Percentiles rank a stretch among this genome's conserved stretches.
These are phyloP conservation scores for Magnolia changhungtana DNA, from an alignment of 164 flowering plant species.

Conservation along the genomic window DNA sequence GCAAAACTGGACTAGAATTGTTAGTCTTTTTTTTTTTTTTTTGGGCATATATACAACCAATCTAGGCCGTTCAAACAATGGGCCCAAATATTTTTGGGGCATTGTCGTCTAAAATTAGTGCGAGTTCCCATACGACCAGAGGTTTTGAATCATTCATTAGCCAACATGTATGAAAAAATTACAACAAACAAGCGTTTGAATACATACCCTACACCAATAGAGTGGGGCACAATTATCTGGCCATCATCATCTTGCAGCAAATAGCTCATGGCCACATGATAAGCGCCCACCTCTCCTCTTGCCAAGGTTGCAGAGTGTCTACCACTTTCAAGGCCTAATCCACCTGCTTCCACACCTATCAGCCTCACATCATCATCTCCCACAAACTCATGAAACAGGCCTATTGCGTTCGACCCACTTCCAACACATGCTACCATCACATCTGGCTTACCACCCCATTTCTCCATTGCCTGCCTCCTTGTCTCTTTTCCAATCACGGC, in stretches of 20 bases:
- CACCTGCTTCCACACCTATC: constrained; percentile 67
- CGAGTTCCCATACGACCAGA: too few species aligned
- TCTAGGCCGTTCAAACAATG: background rate
- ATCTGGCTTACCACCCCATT: constrained; percentile 71
- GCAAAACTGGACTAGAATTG: constrained; percentile 11
- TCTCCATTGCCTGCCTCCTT: constrained; percentile 57
- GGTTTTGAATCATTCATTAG: too few species aligned
- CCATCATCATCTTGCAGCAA: constrained; percentile 64
- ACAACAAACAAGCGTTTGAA: background rate
- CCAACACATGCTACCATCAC: constrained; percentile 62
- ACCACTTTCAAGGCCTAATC: constrained; percentile 47
- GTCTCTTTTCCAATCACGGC: constrained; percentile 66
- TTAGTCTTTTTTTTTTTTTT: too few species aligned
- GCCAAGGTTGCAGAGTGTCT: constrained; percentile 55
- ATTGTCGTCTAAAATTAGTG: too few species aligned
- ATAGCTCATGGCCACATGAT: constrained; percentile 65
- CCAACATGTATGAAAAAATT: background rate
- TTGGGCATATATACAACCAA: background rate
- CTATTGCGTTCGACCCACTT: constrained; percentile 69
- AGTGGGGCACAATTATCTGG: constrained; percentile 45
- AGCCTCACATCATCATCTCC: constrained; percentile 52
- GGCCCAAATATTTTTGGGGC: background rate
- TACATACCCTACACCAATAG: constrained; percentile 55
- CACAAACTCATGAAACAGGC: constrained; percentile 57
- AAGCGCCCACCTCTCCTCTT: constrained; percentile 55